Base-by-base conservation (phyloP, 148 eudicot genomes). In the Polygonum aviculare region DNA sequence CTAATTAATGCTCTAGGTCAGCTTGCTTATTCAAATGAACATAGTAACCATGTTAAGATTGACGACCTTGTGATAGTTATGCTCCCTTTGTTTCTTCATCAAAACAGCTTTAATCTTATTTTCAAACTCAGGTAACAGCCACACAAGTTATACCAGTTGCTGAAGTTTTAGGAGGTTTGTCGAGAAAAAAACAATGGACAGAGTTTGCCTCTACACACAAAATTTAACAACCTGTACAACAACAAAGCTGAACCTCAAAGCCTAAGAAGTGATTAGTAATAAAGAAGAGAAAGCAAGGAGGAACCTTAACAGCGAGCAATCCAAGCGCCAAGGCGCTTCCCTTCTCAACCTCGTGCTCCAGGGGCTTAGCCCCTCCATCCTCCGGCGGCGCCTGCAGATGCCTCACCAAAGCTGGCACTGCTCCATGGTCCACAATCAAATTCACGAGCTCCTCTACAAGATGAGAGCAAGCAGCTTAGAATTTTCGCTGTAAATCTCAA, bases 251-350 rank as follows among this genome's bases (percentile, higher is more conserved):
- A 63, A 35, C 31, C 39, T 63, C 38, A 63, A 63, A 26, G 11
- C 5, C 18, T 18, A n/a, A 51, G 18, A 51, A 15, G 33, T 69
- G 73, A 35, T 36, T 9, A 36, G 38, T 36, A 35, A 69, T n/a
- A 4, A 16, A 12, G 16, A 60, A 22, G 65, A 71, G 12, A 38
- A 38, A 71, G 31, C 31, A 26, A 26, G 31, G 31, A 26, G 31
- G 77, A 36, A 94, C 98, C 90, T 92, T 94, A 31, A 88, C 87
- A 52, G 98, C 92, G 12, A 94, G 92, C 78, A 94, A 93, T 36
- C 96, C 97, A 36, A 94, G 88, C 19, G 98, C 83, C 59, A 92
- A 87, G 12, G 98, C 97, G 77, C 97, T 83, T 74, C 94, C 96
- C 81, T 89, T 90, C 86, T 95, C 98, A 75, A 95, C 93, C 81